Evolutionary conservation across 2,329 filamentous ascomycete genomes (phyloP).

Genomic region (Diaporthe sp.): DNA sequence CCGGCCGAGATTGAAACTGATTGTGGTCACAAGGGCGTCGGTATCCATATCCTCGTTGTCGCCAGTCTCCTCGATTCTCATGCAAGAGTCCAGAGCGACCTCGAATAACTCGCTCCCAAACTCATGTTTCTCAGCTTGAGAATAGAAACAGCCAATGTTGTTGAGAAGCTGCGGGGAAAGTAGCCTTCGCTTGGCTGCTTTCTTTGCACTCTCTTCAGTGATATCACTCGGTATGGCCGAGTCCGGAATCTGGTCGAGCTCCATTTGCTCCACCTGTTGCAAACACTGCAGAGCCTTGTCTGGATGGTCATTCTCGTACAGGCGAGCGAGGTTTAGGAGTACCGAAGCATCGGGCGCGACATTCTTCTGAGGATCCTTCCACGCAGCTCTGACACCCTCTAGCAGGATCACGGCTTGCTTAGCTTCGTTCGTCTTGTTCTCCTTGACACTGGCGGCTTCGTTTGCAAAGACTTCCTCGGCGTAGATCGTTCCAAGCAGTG

Average conservation of each 20-base stretch:
- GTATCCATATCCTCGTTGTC: slow-evolving; percentile 80
- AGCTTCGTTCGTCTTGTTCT: slow-evolving; percentile 86
- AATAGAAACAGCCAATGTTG: slow-evolving; percentile 97
- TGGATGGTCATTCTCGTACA: slow-evolving; percentile 87
- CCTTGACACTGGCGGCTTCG: slow-evolving; percentile 77
- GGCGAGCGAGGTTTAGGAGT: slow-evolving; percentile 87
- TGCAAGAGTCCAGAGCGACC: slow-evolving; percentile 87
- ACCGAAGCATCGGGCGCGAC: slow-evolving; percentile 85
- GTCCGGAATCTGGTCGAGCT: slow-evolving; percentile 80
- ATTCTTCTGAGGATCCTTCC: slow-evolving; percentile 94
- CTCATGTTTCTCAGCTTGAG: slow-evolving; percentile 84
- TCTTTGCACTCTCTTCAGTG: slow-evolving; percentile 70
- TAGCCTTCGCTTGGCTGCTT: slow-evolving; percentile 75
- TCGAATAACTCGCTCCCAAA: slow-evolving; percentile 90
- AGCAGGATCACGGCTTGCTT: slow-evolving; percentile 89
- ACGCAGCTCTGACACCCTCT: slow-evolving; percentile 83
- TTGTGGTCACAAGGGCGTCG: slow-evolving; percentile 92
- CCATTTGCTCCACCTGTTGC: slow-evolving; percentile 90
- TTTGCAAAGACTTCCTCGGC: slow-evolving; percentile 92
- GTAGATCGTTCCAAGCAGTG: slow-evolving; percentile 88
- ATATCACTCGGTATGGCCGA: slow-evolving; percentile 72
- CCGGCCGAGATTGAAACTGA: slow-evolving; percentile 94
- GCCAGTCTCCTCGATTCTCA: slow-evolving; percentile 81
- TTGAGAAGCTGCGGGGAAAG: slow-evolving; percentile 93
- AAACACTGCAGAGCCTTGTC: slow-evolving; percentile 94